Percentiles rank a stretch among this genome's conserved stretches.
Evolutionary conservation across 768 basidiomycete species (phyloP).

Genomic region (Boletus fagicola): DNA sequence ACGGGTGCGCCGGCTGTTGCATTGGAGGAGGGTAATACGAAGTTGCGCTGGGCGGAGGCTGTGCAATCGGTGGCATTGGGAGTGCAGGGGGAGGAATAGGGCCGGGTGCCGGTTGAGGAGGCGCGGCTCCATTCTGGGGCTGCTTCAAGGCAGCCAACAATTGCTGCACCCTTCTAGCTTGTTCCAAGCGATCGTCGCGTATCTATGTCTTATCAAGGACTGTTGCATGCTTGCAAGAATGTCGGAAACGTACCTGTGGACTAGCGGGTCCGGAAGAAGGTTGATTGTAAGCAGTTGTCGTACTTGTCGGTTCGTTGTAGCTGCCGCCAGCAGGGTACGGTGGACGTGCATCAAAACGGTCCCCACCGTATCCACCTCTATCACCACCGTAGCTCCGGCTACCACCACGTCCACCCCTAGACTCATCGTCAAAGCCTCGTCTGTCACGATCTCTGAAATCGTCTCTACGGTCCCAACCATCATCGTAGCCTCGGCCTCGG

Average conservation of each 20-base stretch:
- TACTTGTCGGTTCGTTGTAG: slow-evolving; percentile 28
- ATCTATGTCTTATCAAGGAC: slow-evolving; percentile 6
- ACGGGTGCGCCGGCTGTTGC: slow-evolving; percentile 27
- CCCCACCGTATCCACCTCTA: slow-evolving; percentile 44
- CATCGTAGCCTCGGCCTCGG: slow-evolving; percentile 36
- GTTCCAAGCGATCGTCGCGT: slow-evolving; percentile 78
- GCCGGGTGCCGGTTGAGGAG: slow-evolving; percentile 31
- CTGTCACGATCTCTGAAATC: slow-evolving; percentile 40
- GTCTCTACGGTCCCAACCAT: slow-evolving; percentile 47
- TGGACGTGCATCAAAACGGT: slow-evolving; percentile 44
- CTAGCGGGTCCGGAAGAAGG: slow-evolving; percentile 18
- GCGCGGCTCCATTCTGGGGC: slow-evolving; percentile 41
- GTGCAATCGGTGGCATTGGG: slow-evolving; percentile 36
- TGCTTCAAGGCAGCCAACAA: slow-evolving; percentile 79
- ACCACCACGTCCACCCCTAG: slow-evolving; percentile 36
- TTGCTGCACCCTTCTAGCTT: slow-evolving; percentile 84
- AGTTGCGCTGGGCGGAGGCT: slow-evolving; percentile 27
- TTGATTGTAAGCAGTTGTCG: slow-evolving; percentile 26
- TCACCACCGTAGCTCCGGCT: slow-evolving; percentile 39
- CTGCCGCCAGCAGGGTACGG: slow-evolving; percentile 28
- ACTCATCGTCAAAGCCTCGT: slow-evolving; percentile 37
- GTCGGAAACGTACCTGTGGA: slow-evolving; percentile 32
- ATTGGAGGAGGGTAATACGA: slow-evolving; percentile 46
- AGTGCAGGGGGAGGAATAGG: slow-evolving; percentile 36
- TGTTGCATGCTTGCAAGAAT: not conserved